Evolutionary conservation across 139 green algal species (phyloP).

Genomic region (Chlamydomonas incerta): DNA sequence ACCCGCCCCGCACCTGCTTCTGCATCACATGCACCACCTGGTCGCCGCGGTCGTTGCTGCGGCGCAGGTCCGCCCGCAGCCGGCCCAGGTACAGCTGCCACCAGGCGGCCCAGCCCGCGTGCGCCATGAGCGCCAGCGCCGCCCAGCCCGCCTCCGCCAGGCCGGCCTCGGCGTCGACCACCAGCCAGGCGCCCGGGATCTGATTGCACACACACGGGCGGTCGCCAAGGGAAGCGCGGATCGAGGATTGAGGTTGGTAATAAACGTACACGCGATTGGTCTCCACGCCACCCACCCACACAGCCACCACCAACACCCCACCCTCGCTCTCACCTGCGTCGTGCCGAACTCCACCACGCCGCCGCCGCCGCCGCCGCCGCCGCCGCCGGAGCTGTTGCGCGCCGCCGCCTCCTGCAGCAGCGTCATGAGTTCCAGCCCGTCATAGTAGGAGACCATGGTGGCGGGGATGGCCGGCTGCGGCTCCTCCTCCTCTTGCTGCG

Average conservation of each 20-base stretch:
- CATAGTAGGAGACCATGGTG: conserved; percentile 22
- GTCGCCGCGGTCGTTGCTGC: too few species aligned
- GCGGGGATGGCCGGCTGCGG: conserved; percentile 7
- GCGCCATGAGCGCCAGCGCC: conserved; percentile 23
- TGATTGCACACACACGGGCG: too few species aligned
- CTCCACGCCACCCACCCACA: too few species aligned
- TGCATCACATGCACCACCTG: too few species aligned
- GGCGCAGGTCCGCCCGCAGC: too few species aligned
- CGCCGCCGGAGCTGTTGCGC: too few species aligned
- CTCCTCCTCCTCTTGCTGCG: not conserved
- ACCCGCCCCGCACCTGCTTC: too few species aligned
- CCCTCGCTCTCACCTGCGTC: not conserved
- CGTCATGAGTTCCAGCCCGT: not conserved
- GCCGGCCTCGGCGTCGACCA: conserved; percentile 8
- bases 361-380: too few species aligned
- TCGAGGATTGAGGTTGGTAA: too few species aligned
- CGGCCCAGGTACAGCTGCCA: conserved; percentile 20
- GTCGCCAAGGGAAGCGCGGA: too few species aligned
- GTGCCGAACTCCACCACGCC: conserved; percentile 1
- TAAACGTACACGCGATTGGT: too few species aligned
- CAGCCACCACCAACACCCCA: too few species aligned
- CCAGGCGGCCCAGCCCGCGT: conserved; percentile 19
- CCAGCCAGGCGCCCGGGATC: conserved; percentile 2
- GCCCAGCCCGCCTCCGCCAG: conserved; percentile 33
- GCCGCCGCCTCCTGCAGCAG: not conserved